Evolutionary conservation across 805 yeast genomes (phyloP).

Genomic region (Barnettozyma salicaria): DNA sequence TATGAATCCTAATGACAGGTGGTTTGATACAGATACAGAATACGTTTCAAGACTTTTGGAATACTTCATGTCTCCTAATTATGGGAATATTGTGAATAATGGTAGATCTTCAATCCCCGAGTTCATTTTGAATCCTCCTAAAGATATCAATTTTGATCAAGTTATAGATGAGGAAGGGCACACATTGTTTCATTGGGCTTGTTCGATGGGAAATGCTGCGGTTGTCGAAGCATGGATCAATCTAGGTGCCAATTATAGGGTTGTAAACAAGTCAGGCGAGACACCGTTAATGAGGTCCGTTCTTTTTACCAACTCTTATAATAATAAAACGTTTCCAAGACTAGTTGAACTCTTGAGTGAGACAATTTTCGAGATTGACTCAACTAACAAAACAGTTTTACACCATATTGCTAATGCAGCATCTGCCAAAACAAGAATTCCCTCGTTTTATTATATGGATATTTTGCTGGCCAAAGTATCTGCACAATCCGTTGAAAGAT

Average conservation of each 20-base stretch:
- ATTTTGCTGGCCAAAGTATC: conserved; percentile 67
- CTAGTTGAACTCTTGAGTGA: conserved; percentile 71
- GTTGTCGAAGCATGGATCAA: conserved; percentile 70
- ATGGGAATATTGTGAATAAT: conserved; percentile 26
- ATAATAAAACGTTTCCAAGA: conserved; percentile 71
- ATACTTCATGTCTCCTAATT: conserved; percentile 53
- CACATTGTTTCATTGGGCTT: conserved; percentile 95
- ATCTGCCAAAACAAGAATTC: conserved; percentile 57
- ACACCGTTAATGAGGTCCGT: conserved; percentile 84
- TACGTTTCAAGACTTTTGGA: conserved; percentile 44
- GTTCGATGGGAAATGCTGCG: conserved; percentile 83
- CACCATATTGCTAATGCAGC: conserved; percentile 80
- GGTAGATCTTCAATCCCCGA: conserved; percentile 46
- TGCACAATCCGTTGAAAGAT: conserved; percentile 54
- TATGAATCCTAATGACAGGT: conserved; percentile 11
- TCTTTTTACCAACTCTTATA: conserved; percentile 81
- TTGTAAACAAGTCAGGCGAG: conserved; percentile 65
- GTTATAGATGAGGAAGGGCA: conserved; percentile 93
- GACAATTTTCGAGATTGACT: conserved; percentile 74
- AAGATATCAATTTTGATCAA: conserved; percentile 62
- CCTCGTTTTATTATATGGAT: conserved; percentile 78
- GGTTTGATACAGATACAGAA: conserved; percentile 32
- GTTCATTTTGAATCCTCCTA: conserved; percentile 56
- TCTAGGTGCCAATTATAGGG: conserved; percentile 65
- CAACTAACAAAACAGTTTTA: conserved; percentile 65